Base-by-base conservation (phyloP, 2,329 filamentous ascomycete genomes). In the Scytalidium lignicola region DNA sequence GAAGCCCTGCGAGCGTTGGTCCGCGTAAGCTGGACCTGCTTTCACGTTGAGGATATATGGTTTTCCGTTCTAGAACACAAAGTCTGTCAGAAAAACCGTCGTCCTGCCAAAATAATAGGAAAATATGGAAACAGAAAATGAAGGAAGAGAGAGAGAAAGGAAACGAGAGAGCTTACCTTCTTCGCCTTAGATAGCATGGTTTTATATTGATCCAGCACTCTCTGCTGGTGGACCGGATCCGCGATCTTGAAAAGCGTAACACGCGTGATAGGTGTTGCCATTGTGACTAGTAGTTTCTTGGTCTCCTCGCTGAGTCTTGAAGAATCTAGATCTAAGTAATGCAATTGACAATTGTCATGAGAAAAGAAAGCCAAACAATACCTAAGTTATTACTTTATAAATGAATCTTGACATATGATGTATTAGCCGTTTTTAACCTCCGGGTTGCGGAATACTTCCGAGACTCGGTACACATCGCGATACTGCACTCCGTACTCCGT, bases 201-300 rank as follows among this genome's bases (percentile, higher is more conserved):
- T 40, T 50, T 51, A 48, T 62, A 63, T 15, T 70, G 61, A 19
- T 72, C 70, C 1, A 77, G 54, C 5, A 78, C 57, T 15, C 64
- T 61, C 22, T 68, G 60, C 19, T 71, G 67, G 52, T 74, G 69
- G 43, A 65, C 67, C 39, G 71, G 68, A 41, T 72, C 68, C 51
- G 73, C 69, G 49, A 78, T 66, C 58, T 78, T 78, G 70, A 79
- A 79, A 52, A 76, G 66, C 23, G 75, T 78, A 53, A 78, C 68
- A 44, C 75, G 70, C 56, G 75, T 71, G 58, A 78, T 70, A 10
- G 59, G 51, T 39, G 49, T 50, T 13, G 49, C 37, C 53, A 49
- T 55, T 22, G 26, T 1, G 32, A 13, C 15, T 26, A 26, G n/a
- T n/a, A n/a, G n/a, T n/a, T n/a, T n/a, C n/a, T n/a, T n/a, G n/a